A percentile compares a stretch with the other conserved stretches of the same genome.
phyloP scores from a whole-genome alignment of 2,329 filamentous ascomycete species.

The Trichoderma aggressivum region DNA sequence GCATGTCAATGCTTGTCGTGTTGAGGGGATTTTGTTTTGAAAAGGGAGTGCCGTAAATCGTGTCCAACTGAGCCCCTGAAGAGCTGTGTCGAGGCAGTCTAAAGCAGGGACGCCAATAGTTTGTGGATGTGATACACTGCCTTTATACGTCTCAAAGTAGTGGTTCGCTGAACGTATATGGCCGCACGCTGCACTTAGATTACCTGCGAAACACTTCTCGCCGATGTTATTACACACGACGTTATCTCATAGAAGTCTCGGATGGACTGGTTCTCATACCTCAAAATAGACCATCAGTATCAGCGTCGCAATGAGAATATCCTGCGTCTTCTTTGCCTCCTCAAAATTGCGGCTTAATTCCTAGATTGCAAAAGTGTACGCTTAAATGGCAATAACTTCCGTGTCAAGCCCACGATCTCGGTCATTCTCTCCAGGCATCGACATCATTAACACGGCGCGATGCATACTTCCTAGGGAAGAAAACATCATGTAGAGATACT shows the following conservation, averaged over 20 bases:
- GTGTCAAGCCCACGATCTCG: background rate
- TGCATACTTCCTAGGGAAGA: slow-evolving; percentile 13
- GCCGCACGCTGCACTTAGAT: background rate
- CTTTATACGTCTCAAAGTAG: background rate
- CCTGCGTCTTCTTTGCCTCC: slow-evolving; percentile 1
- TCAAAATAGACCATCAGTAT: slow-evolving; percentile 14
- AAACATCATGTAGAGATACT: slow-evolving; percentile 5
- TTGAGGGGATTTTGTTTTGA: background rate
- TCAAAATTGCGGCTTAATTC: background rate
- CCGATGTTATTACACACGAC: background rate
- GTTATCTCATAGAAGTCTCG: background rate
- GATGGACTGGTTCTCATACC: background rate
- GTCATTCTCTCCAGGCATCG: background rate
- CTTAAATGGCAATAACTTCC: background rate
- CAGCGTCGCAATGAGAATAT: background rate
- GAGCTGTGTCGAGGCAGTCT: background rate
- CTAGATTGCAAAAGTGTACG: background rate
- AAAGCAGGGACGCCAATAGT: background rate
- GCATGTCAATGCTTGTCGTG: background rate
- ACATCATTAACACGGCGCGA: background rate
- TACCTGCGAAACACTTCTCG: background rate
- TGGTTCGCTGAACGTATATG: slow-evolving; percentile 7
- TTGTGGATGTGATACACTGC: background rate
- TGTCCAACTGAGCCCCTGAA: background rate
- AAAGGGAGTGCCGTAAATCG: background rate